Evolutionary conservation across 495 filamentous ascomycete genomes (phyloP).

Genomic region (Aspergillus heteromorphus): DNA sequence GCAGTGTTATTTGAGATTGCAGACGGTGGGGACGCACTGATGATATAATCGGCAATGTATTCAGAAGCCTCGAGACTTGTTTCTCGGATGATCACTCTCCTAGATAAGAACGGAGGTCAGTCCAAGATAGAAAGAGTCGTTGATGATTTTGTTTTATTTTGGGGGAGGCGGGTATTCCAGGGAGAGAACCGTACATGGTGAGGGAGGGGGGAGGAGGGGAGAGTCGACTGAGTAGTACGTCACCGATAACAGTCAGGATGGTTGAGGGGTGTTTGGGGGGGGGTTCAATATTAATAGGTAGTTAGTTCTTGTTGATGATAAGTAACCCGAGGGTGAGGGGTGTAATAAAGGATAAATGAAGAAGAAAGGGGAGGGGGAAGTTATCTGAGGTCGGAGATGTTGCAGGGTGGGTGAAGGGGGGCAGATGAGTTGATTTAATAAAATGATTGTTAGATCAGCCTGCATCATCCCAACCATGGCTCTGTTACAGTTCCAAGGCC

Average conservation of each 20-base stretch:
- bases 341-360: not conserved
- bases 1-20: not conserved
- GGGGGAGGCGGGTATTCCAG: no score
- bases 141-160: no score
- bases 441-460: not conserved
- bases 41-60: constrained; percentile 81
- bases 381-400: constrained; percentile 1
- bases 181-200: constrained; percentile 24
- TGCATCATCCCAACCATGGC: constrained; percentile 15
- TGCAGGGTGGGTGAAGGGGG: not conserved
- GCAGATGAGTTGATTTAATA: not conserved
- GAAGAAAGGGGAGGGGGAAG: not conserved
- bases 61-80: constrained; percentile 57
- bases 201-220: not conserved
- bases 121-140: no score
- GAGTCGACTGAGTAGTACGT: constrained; percentile 18
- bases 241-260: constrained; percentile 7
- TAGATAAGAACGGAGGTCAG: constrained; percentile 32
- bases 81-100: constrained; percentile 82
- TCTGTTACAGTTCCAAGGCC: constrained; percentile 17
- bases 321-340: not conserved
- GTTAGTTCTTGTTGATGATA: no score
- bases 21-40: constrained; percentile 47
- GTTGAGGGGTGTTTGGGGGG: not conserved
- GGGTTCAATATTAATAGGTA: not conserved